These are phyloP conservation scores for Trametes meyenii DNA, from an alignment of 768 basidiomycete genomes.

Conservation along the genomic window DNA sequence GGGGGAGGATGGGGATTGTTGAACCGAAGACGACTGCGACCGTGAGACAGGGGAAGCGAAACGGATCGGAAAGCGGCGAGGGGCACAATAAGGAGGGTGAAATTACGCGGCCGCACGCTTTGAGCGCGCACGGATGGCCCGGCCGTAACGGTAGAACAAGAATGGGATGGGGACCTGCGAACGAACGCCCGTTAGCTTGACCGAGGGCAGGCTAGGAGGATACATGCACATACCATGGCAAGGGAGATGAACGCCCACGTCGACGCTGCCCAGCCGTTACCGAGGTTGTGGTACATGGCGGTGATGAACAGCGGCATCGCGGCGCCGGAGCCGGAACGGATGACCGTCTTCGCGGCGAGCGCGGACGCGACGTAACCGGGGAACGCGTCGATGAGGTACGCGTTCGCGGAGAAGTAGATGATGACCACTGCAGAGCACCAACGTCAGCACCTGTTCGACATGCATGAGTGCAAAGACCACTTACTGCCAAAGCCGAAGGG, in stretches of 20 bases:
- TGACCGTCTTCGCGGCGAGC: constrained; percentile 43
- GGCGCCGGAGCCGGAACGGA: constrained; percentile 40
- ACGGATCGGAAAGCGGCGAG: not conserved
- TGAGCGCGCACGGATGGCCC: constrained; percentile 26
- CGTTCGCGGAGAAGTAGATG: constrained; percentile 44
- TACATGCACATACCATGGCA: constrained; percentile 34
- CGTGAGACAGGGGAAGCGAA: constrained; percentile 1
- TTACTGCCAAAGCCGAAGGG: constrained; percentile 42
- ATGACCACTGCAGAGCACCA: constrained; percentile 33
- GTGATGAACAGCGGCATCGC: constrained; percentile 42
- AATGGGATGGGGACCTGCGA: constrained; percentile 28
- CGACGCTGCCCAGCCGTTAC: constrained; percentile 43
- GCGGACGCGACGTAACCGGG: constrained; percentile 43
- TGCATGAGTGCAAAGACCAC: not conserved
- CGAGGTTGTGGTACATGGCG: constrained; percentile 44
- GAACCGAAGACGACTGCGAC: constrained; percentile 2
- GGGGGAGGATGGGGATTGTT: too few species aligned
- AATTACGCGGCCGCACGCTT: constrained; percentile 26
- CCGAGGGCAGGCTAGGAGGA: too few species aligned
- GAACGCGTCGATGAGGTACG: constrained; percentile 45
- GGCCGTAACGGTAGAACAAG: constrained; percentile 28
- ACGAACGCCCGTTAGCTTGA: not conserved
- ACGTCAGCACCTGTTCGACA: not conserved
- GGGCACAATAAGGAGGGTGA: not conserved
- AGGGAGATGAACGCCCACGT: constrained; percentile 40